A percentile compares a stretch with the other conserved stretches of the same genome.
phyloP scores from a whole-genome alignment of 2,329 filamentous ascomycete genomes.

The Lasiodiplodia sp. region DNA sequence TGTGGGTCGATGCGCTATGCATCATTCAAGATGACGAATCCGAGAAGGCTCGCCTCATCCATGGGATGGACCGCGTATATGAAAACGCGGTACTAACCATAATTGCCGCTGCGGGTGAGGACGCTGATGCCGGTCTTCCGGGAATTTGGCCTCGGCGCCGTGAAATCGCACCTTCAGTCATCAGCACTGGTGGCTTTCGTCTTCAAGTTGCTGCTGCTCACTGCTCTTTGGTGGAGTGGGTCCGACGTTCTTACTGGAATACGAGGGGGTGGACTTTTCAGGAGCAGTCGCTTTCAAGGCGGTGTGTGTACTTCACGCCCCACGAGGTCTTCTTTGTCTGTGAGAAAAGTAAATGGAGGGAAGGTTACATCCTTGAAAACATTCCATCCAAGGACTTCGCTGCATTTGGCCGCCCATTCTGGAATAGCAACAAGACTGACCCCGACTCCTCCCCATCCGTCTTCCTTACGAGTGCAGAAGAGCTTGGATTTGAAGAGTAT shows the following conservation, averaged over 20 bases:
- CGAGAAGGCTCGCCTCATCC: neutral
- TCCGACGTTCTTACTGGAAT: slow-evolving; percentile 3
- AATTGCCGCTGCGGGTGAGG: neutral
- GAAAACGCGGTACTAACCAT: neutral
- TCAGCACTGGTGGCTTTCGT: too few relatives aligned
- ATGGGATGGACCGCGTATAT: slow-evolving; percentile 12
- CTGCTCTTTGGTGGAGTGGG: neutral
- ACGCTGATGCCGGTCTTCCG: neutral
- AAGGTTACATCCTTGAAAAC: neutral
- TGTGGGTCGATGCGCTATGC: slow-evolving; percentile 30
- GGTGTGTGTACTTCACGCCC: slow-evolving; percentile 15
- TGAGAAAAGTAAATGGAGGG: neutral
- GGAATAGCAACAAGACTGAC: too few relatives aligned
- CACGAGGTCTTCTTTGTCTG: slow-evolving; percentile 18
- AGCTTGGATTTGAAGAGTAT: too few relatives aligned
- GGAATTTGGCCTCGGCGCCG: neutral
- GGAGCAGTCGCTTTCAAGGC: slow-evolving; percentile 12
- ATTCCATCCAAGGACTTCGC: neutral
- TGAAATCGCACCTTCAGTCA: too few relatives aligned
- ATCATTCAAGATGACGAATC: slow-evolving; percentile 26
- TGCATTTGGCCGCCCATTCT: neutral
- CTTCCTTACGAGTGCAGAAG: neutral
- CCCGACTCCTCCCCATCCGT: neutral
- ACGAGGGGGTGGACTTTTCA: slow-evolving; percentile 29
- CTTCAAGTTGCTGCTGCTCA: too few relatives aligned